Evolutionary conservation across 2,329 filamentous ascomycete species (phyloP).

Genomic region (Boeremia lycopersici): DNA sequence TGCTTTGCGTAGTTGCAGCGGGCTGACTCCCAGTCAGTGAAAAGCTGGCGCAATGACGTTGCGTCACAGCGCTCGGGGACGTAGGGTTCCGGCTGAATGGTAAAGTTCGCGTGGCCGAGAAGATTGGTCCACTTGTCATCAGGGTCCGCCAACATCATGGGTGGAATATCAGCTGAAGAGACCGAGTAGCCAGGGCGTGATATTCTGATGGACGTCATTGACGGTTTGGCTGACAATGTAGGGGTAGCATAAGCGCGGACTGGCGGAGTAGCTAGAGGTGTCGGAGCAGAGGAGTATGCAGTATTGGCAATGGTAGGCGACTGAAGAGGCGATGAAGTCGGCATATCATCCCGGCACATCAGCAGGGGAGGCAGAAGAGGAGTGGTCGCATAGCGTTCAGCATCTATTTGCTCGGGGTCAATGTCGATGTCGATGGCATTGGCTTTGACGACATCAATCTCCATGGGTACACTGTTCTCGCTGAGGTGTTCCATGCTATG

Average conservation of each 20-base stretch:
- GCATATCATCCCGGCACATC: constrained; percentile 62
- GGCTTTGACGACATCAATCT: constrained; percentile 46
- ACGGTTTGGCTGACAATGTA: constrained; percentile 77
- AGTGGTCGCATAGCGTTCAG: constrained; percentile 74
- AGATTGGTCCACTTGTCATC: constrained; percentile 83
- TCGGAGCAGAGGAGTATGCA: constrained; percentile 51
- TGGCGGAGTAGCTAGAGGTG: constrained; percentile 57
- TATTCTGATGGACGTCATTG: constrained; percentile 72
- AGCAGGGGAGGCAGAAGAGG: constrained; percentile 85
- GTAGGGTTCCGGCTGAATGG: constrained; percentile 82
- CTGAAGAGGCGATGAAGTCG: constrained; percentile 79
- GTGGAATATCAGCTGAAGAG: constrained; percentile 63
- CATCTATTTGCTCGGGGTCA: constrained; percentile 55
- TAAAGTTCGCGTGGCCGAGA: constrained; percentile 93
- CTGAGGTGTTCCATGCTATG: constrained; percentile 44
- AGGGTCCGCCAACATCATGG: constrained; percentile 70
- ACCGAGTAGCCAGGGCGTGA: constrained; percentile 52
- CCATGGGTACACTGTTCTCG: constrained; percentile 38
- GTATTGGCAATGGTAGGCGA: constrained; percentile 76
- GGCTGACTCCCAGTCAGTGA: constrained; percentile 81
- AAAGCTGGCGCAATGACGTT: constrained; percentile 67
- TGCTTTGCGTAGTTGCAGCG: constrained; percentile 88
- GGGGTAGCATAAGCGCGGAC: constrained; percentile 64
- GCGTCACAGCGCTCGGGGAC: constrained; percentile 67
- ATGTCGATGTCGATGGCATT: constrained; percentile 57